Conservation (phyloP, 2,329 filamentous ascomycete species). For the Rhynchosporium agropyri region DNA sequence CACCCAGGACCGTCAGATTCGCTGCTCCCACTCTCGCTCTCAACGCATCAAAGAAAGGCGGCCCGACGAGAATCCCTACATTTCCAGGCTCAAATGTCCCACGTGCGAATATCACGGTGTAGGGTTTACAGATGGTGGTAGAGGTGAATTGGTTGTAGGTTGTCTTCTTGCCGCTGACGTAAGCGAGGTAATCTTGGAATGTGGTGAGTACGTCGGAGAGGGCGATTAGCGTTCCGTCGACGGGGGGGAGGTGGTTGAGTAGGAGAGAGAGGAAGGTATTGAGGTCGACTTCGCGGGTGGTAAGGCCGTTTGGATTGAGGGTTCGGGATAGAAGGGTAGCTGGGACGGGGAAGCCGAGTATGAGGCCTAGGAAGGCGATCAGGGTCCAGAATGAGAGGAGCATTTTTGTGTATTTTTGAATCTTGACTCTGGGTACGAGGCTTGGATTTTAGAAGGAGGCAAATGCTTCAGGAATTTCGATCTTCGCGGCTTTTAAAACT, state of each 20-base stretch:
- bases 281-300: slow-evolving; percentile 30
- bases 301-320: not conserved
- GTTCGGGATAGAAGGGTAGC: not conserved
- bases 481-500: not conserved
- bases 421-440: not conserved
- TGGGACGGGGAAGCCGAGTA: slow-evolving; percentile 24
- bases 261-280: slow-evolving; percentile 36
- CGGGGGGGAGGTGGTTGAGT: slow-evolving; percentile 33
- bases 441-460: not conserved
- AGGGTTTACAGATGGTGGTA: slow-evolving; percentile 32
- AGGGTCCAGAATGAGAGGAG: slow-evolving; percentile 22
- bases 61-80: slow-evolving; percentile 45
- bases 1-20: slow-evolving; percentile 39
- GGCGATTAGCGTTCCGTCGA: slow-evolving; percentile 30
- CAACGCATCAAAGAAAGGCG: slow-evolving; percentile 40
- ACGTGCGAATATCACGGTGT: slow-evolving; percentile 52
- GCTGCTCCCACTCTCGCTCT: slow-evolving; percentile 29
- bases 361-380: slow-evolving; percentile 26
- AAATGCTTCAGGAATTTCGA: not conserved
- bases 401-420: slow-evolving; percentile 26
- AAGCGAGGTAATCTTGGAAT: slow-evolving; percentile 33
- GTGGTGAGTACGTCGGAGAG: slow-evolving; percentile 31
- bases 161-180: slow-evolving; percentile 30
- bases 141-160: slow-evolving; percentile 38
- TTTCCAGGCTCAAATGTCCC: slow-evolving; percentile 54